Percentiles rank a stretch among this genome's conserved stretches.
Conservation (phyloP, 257 asterid species). For the Solanum pinnatisectum region DNA sequence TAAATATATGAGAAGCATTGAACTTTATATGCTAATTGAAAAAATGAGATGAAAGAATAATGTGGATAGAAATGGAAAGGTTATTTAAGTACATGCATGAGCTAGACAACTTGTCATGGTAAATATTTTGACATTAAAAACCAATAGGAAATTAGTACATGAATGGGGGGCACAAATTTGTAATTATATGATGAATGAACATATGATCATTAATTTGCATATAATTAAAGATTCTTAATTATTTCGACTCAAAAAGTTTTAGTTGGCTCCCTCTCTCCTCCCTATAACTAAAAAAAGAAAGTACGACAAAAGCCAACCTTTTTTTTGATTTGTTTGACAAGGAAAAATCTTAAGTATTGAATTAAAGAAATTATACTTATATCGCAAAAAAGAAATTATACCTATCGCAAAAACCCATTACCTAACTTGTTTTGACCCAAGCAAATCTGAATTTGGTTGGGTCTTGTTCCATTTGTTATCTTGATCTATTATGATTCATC, state of each 20-base stretch:
- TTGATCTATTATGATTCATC: too few relatives aligned
- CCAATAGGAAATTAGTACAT: background rate
- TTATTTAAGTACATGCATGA: background rate
- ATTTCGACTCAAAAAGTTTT: too few relatives aligned
- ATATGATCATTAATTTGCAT: background rate
- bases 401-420: too few relatives aligned
- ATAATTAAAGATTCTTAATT: too few relatives aligned
- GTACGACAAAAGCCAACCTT: too few relatives aligned
- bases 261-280: too few relatives aligned
- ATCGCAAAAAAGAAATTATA: too few relatives aligned
- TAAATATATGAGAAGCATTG: background rate
- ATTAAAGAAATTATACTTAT: too few relatives aligned
- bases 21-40: background rate
- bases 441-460: too few relatives aligned
- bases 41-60: background rate
- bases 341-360: too few relatives aligned
- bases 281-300: too few relatives aligned
- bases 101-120: background rate
- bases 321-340: too few relatives aligned
- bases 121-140: background rate
- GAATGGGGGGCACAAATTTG: background rate
- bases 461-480: fast-evolving
- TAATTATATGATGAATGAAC: background rate
- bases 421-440: fast-evolving
- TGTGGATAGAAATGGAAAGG: background rate